A percentile compares a stretch with the other conserved stretches of the same genome.
Conservation (phyloP, 108 stramenopile genomes). For the Pseudonitzschia multistriata region DNA sequence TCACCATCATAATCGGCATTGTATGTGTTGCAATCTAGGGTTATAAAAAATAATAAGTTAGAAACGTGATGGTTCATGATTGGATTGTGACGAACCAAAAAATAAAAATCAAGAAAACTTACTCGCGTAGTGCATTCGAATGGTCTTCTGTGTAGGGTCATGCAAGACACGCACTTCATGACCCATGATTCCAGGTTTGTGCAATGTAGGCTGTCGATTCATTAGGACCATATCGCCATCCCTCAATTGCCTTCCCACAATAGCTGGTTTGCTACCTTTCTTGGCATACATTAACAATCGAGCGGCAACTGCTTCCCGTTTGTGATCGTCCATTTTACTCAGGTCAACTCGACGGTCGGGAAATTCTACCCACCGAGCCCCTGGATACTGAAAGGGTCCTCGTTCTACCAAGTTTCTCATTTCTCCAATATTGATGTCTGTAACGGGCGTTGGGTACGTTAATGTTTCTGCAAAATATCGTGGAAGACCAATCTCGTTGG, state of each 20-base stretch:
- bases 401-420: slow-evolving; percentile 86
- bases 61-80: too few relatives aligned
- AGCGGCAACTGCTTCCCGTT: slow-evolving; percentile 84
- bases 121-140: slow-evolving; percentile 99
- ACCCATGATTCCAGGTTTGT: slow-evolving; percentile 99
- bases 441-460: slow-evolving; percentile 95
- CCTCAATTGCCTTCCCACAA: slow-evolving; percentile 94
- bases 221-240: slow-evolving; percentile 97
- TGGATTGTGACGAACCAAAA: background rate
- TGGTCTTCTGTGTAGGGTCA: slow-evolving; percentile 89
- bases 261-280: slow-evolving; percentile 65
- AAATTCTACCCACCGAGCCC: slow-evolving; percentile 94
- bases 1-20: slow-evolving; percentile 99
- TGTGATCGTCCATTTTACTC: slow-evolving; percentile 79
- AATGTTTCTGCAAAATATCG: slow-evolving; percentile 92
- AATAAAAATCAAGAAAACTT: slow-evolving; percentile 21
- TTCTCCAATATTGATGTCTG: slow-evolving; percentile 86
- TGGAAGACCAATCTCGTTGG: slow-evolving; percentile 98
- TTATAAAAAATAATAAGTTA: too few relatives aligned
- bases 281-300: slow-evolving; percentile 55
- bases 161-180: slow-evolving; percentile 95
- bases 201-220: slow-evolving; percentile 99
- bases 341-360: slow-evolving; percentile 82
- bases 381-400: slow-evolving; percentile 90
- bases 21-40: slow-evolving; percentile 96